phyloP scores from a whole-genome alignment of 805 yeast species.

The Clavispora carvajalis region DNA sequence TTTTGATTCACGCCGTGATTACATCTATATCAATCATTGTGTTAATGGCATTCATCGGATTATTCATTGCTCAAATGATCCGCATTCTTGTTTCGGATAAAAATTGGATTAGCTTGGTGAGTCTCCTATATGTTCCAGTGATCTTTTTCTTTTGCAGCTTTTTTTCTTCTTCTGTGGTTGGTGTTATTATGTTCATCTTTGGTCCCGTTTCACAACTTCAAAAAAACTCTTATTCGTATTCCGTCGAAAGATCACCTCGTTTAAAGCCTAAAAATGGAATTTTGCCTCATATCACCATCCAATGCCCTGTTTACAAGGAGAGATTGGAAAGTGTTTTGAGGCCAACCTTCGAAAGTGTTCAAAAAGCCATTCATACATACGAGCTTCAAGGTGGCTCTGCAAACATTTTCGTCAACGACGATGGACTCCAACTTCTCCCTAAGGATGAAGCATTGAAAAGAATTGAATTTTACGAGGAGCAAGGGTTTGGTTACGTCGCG shows the following conservation, averaged over 20 bases:
- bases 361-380: not conserved
- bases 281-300: not conserved
- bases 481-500: not conserved
- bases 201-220: not conserved
- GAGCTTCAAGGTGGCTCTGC: slow-evolving; percentile 1
- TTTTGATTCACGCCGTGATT: not conserved
- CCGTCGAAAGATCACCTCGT: not conserved
- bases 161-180: not conserved
- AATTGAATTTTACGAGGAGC: not conserved
- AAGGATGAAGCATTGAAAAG: not conserved
- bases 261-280: not conserved
- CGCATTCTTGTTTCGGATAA: not conserved
- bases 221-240: not conserved
- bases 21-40: not conserved
- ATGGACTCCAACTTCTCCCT: not conserved
- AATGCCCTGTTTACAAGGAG: slow-evolving; percentile 1
- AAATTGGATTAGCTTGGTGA: not conserved
- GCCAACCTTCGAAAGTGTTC: not conserved
- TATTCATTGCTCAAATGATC: not conserved
- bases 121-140: not conserved
- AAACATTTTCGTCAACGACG: not conserved
- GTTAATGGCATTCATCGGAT: not conserved
- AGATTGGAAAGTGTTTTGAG: not conserved
- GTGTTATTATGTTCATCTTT: not conserved
- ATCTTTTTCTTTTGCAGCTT: not conserved